Conservation (phyloP, 2,329 filamentous ascomycete genomes). For the Bertia moriformis region DNA sequence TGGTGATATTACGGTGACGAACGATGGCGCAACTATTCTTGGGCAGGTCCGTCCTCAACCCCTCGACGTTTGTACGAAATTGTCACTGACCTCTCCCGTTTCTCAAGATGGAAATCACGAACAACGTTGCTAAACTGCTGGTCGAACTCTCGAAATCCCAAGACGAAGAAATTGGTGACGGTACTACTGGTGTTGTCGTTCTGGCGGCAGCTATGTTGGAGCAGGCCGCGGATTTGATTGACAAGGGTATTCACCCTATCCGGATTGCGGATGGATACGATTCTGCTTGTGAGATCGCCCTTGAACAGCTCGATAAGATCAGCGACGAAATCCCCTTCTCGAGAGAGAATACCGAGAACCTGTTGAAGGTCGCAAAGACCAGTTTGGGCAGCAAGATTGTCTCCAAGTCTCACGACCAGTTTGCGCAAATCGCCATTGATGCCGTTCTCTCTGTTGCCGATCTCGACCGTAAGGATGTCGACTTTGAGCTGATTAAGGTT, state of each 20-base stretch:
- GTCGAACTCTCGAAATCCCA: slow-evolving; percentile 97
- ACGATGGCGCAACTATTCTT: slow-evolving; percentile 94
- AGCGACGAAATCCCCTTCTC: slow-evolving; percentile 82
- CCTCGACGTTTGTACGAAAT: neutral
- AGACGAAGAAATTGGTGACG: slow-evolving; percentile 96
- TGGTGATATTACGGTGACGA: slow-evolving; percentile 97
- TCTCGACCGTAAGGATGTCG: slow-evolving; percentile 87
- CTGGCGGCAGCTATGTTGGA: slow-evolving; percentile 87
- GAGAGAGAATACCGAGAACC: slow-evolving; percentile 65
- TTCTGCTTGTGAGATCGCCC: slow-evolving; percentile 89
- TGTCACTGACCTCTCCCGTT: neutral
- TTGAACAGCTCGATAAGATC: slow-evolving; percentile 82
- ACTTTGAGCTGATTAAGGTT: slow-evolving; percentile 98
- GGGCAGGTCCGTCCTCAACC: neutral
- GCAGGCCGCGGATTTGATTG: slow-evolving; percentile 92
- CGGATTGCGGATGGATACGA: slow-evolving; percentile 97
- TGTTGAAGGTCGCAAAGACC: slow-evolving; percentile 88
- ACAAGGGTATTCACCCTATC: slow-evolving; percentile 99
- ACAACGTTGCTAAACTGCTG: slow-evolving; percentile 92
- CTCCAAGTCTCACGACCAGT: slow-evolving; percentile 96
- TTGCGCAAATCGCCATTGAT: slow-evolving; percentile 91
- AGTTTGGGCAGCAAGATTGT: slow-evolving; percentile 98
- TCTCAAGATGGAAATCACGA: slow-evolving; percentile 96
- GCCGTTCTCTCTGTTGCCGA: slow-evolving; percentile 94
- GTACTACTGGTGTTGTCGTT: slow-evolving; percentile 93